Percentiles rank a stretch among this genome's conserved stretches.
phyloP scores from a whole-genome alignment of 2,329 filamentous ascomycete genomes.

The Trichoderma sp. region DNA sequence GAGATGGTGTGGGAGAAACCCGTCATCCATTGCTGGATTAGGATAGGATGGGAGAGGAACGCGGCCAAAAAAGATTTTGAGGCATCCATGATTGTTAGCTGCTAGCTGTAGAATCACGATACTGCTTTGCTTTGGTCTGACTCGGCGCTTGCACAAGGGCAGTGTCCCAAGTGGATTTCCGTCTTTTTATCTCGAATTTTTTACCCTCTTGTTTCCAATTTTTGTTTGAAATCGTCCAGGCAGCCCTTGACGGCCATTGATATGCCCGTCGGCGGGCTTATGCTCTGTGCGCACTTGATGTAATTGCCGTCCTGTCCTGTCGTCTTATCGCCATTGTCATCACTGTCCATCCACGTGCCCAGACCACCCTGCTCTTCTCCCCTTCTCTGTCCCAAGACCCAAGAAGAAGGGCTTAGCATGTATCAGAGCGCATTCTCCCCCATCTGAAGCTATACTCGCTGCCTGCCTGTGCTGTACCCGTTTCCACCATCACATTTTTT shows the following conservation, averaged over 20 bases:
- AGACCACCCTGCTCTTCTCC: background rate
- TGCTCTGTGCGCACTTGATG: background rate
- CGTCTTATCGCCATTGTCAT: slow-evolving; percentile 8
- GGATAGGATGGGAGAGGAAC: background rate
- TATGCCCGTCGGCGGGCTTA: background rate
- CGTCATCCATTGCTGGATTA: background rate
- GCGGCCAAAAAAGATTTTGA: background rate
- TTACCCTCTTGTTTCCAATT: background rate
- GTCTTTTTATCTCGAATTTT: background rate
- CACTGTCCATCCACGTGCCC: slow-evolving; percentile 12
- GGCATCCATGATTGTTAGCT: background rate
- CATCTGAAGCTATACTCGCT: background rate
- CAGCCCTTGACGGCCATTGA: background rate
- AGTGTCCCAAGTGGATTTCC: background rate
- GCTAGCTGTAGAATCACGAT: background rate
- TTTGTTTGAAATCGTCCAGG: background rate
- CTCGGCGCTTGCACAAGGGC: background rate
- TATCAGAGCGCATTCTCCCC: background rate
- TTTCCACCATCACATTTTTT: background rate
- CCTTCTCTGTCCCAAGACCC: background rate
- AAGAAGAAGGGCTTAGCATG: background rate
- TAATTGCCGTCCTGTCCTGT: background rate
- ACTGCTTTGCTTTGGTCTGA: background rate
- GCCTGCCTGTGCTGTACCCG: background rate
- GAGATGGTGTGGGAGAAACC: background rate